Base-by-base conservation (phyloP, 345 rosid species). In the Moricandia moricandioides region DNA sequence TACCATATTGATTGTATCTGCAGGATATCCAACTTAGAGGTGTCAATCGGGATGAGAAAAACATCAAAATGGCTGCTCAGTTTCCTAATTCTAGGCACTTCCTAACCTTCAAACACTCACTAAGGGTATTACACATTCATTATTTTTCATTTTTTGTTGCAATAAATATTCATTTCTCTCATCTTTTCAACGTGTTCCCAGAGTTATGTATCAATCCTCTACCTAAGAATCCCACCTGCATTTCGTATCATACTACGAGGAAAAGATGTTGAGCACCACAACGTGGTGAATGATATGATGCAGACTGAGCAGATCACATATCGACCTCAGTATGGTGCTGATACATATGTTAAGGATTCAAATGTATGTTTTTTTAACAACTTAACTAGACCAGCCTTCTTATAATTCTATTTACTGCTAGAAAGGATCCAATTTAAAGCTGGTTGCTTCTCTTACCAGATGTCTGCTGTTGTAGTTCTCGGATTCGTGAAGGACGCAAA, bases 1-100 rank as follows among this genome's bases (percentile, higher is more conserved):
- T 51, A 26, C 26, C 69, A 10, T 21, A 13, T 55, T 57, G 3
- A 14, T 62, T 47, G 8, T 70, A 56, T 60, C 71, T 70, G 78
- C 89, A 94, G 98, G 98, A 94, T 82, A 88, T 94, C 67, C 98
- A 91, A 85, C 93, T 94, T 45, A 84, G 98, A 81, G 98, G 98
- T 2, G 98, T 90, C 65, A 94, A 91, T 71, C 89, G 98, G 18
- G 96, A 90, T 65, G 98, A 94, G 87, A 90, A 86, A 80, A 85
- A 86, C 79, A 94, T 94, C 68, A 78, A 85, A 79, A 94, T 94
- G 98, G 97, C 96, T 12, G 71, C 80, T 54, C 65, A 83, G 70
- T 88, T 39, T 78, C 97, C 97, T 31, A 90, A 94, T 79, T 91
- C 93, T 56, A 83, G 89, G 68, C 98, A 91, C 73, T 91, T 86